A percentile compares a stretch with the other conserved stretches of the same genome.
phyloP scores from a whole-genome alignment of 805 yeast genomes.

The Priceomyces haplophilus region DNA sequence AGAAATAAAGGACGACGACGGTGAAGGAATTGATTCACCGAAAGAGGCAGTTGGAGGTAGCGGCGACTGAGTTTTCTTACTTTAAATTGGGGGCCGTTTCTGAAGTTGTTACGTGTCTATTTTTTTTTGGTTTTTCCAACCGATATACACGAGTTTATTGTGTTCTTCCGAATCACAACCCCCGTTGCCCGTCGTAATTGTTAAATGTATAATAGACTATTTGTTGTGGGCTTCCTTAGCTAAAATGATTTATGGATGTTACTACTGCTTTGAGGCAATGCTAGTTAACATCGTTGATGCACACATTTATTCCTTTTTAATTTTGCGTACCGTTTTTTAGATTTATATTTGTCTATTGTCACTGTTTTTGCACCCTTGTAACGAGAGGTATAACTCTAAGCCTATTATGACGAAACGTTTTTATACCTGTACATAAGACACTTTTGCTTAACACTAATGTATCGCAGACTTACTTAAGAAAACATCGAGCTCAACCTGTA shows the following conservation, averaged over 20 bases:
- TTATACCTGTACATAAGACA: too few species aligned
- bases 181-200: neutral
- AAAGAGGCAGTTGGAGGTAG: neutral
- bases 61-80: neutral
- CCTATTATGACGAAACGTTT: too few species aligned
- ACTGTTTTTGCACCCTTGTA: neutral
- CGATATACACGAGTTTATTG: neutral
- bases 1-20: slow-evolving; percentile 22
- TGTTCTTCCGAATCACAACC: neutral
- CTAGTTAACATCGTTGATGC: neutral
- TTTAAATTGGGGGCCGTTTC: neutral
- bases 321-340: slow-evolving; percentile 1
- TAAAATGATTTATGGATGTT: neutral
- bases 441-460: too few species aligned
- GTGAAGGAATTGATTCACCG: neutral
- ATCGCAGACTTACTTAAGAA: too few species aligned
- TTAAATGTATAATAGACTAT: neutral
- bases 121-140: neutral
- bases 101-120: neutral
- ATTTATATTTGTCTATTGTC: neutral
- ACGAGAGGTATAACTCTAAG: neutral
- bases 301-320: neutral
- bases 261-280: neutral
- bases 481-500: too few species aligned
- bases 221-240: neutral